These are phyloP conservation scores for Melanopsichium pennsylvanicum DNA, from an alignment of 1,284 basidiomycete species.

Conservation along the genomic window DNA sequence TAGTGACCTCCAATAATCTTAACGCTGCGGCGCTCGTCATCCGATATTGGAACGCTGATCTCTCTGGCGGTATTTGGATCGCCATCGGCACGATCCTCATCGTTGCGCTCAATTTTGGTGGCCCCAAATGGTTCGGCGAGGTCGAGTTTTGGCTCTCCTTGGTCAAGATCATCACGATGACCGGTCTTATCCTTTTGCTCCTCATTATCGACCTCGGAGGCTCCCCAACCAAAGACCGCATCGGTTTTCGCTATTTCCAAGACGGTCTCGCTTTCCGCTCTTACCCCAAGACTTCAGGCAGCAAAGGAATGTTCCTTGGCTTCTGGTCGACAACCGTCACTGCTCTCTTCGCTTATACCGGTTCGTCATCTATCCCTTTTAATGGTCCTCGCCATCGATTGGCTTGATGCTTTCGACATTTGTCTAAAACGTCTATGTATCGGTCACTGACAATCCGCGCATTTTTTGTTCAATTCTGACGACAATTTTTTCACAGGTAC, in stretches of 20 bases:
- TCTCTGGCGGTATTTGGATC: conserved; percentile 53
- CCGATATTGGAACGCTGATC: conserved; percentile 37
- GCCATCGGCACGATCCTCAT: conserved; percentile 39
- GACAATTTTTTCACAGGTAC: conserved; percentile 71
- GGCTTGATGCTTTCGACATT: too few relatives aligned
- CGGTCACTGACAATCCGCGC: too few relatives aligned
- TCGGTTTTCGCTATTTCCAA: conserved; percentile 73
- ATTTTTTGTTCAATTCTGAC: too few relatives aligned
- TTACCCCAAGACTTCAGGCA: conserved; percentile 26
- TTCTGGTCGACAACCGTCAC: conserved; percentile 61
- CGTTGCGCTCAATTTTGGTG: conserved; percentile 67
- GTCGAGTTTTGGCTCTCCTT: conserved; percentile 62
- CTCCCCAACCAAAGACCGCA: conserved; percentile 72
- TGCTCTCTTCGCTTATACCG: conserved; percentile 69
- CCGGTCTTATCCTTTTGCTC: conserved; percentile 46
- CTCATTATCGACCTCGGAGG: conserved; percentile 56
- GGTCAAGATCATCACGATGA: conserved; percentile 45
- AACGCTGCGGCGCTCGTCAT: conserved; percentile 32
- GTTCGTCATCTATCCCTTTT: too few relatives aligned
- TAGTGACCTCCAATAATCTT: conserved; percentile 38
- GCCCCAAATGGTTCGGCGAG: conserved; percentile 72
- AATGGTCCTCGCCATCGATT: too few relatives aligned
- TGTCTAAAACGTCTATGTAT: too few relatives aligned
- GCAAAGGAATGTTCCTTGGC: conserved; percentile 61
- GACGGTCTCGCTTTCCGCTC: conserved; percentile 49